Evolutionary conservation across 176 grass and related monocot genomes (phyloP).

Genomic region (Leersia perrieri): DNA sequence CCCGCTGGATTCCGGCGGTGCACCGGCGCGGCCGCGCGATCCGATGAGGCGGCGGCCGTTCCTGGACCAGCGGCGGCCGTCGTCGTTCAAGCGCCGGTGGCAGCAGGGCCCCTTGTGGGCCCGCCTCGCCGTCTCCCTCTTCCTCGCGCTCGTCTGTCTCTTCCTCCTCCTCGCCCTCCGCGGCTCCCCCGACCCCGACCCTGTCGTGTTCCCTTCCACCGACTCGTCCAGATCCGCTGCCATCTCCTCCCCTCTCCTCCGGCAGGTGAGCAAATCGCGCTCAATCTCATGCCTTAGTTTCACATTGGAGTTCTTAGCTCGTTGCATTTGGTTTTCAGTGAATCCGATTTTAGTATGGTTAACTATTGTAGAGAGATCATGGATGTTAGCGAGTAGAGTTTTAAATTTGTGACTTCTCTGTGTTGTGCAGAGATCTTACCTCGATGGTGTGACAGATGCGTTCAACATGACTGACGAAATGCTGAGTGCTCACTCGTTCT

Average conservation of each 20-base stretch:
- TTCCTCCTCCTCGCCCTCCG: slow-evolving; percentile 37
- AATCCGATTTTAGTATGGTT: background rate
- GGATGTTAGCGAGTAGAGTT: background rate
- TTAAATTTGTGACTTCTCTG: background rate
- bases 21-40: slow-evolving; percentile 33
- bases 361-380: background rate
- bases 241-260: slow-evolving; percentile 36
- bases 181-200: slow-evolving; percentile 41
- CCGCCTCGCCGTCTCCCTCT: slow-evolving; percentile 41
- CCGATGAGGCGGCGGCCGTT: slow-evolving; percentile 65
- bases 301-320: slow-evolving; percentile 5
- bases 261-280: slow-evolving; percentile 35
- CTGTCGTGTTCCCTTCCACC: slow-evolving; percentile 19
- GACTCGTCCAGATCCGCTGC: slow-evolving; percentile 9
- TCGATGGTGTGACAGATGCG: slow-evolving; percentile 45
- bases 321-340: background rate
- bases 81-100: slow-evolving; percentile 64
- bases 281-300: background rate
- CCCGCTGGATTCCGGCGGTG: background rate
- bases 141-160: slow-evolving; percentile 43
- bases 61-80: slow-evolving; percentile 60
- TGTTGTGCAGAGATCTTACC: slow-evolving; percentile 63
- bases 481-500: slow-evolving; percentile 65
- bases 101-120: slow-evolving; percentile 58
- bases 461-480: slow-evolving; percentile 87